Conservation (phyloP, 2,329 filamentous ascomycete species). For the Beauveria rudraprayagi region DNA sequence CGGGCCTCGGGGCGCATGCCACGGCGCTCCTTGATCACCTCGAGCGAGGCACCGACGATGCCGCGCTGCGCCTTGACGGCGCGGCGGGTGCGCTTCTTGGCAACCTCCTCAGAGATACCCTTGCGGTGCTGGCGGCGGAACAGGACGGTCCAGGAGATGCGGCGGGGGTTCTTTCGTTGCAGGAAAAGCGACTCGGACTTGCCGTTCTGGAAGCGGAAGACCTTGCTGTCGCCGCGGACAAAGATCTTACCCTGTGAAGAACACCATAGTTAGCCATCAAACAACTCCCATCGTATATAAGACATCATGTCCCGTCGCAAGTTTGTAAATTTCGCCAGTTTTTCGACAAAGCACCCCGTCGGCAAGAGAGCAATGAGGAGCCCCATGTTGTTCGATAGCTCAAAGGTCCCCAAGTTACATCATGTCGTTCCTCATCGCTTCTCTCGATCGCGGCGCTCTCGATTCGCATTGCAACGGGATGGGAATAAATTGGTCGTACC, state of each 20-base stretch:
- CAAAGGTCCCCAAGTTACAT: no score
- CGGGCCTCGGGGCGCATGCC: conserved; percentile 91
- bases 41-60: conserved; percentile 97
- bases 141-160: conserved; percentile 96
- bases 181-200: conserved; percentile 99
- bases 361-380: neutral
- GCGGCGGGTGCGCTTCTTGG: conserved; percentile 98
- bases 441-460: conserved; percentile 4
- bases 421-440: conserved; percentile 3
- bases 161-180: conserved; percentile 99
- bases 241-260: conserved; percentile 88
- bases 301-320: neutral
- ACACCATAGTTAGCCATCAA: conserved; percentile 21
- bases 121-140: conserved; percentile 99
- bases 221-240: conserved; percentile 98
- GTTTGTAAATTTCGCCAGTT: neutral
- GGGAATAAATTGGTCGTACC: conserved; percentile 36
- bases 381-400: neutral
- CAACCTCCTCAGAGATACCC: conserved; percentile 99
- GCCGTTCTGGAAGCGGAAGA: conserved; percentile 99
- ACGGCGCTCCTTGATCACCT: conserved; percentile 99
- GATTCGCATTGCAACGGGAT: neutral
- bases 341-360: neutral
- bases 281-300: neutral
- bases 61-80: conserved; percentile 98